Percentiles rank a stretch among this genome's conserved stretches.
Conservation (phyloP, 495 filamentous ascomycete species). For the Hypoxylon crocopeplum region DNA sequence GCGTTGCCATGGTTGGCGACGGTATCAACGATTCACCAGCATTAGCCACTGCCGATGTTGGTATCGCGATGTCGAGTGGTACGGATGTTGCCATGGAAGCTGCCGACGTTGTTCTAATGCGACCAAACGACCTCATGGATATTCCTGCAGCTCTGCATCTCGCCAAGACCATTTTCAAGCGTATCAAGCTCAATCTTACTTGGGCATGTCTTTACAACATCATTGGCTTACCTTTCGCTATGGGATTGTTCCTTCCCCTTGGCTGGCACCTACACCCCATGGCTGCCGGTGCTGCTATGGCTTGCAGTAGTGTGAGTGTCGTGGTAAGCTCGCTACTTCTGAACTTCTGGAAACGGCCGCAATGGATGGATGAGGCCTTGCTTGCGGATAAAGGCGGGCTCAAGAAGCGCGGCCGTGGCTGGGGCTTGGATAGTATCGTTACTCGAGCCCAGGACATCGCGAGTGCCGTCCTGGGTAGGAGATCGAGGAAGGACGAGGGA, state of each 20-base stretch:
- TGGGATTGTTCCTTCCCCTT: constrained; percentile 91
- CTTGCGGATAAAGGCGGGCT: constrained; percentile 61
- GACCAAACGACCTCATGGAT: constrained; percentile 86
- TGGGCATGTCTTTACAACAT: constrained; percentile 95
- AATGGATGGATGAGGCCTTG: constrained; percentile 83
- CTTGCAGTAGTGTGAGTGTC: constrained; percentile 85
- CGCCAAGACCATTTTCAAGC: constrained; percentile 81
- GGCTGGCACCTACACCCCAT: constrained; percentile 90
- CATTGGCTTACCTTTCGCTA: constrained; percentile 92
- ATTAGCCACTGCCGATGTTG: constrained; percentile 88
- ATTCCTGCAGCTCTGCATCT: constrained; percentile 87
- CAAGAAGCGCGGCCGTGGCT: constrained; percentile 52
- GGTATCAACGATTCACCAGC: constrained; percentile 99
- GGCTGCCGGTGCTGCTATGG: constrained; percentile 96
- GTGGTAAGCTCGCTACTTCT: constrained; percentile 83
- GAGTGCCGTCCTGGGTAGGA: constrained; percentile 41
- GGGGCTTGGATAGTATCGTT: constrained; percentile 52
- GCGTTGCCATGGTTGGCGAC: constrained; percentile 97
- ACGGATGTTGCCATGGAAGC: constrained; percentile 99
- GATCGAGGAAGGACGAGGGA: constrained; percentile 56
- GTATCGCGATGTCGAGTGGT: constrained; percentile 89
- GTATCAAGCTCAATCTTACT: constrained; percentile 91
- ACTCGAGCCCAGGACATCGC: constrained; percentile 48
- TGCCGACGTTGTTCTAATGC: constrained; percentile 95
- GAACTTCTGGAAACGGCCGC: constrained; percentile 85